Conservation (phyloP, 2,329 filamentous ascomycete genomes). For the Escovopsis sp. region DNA sequence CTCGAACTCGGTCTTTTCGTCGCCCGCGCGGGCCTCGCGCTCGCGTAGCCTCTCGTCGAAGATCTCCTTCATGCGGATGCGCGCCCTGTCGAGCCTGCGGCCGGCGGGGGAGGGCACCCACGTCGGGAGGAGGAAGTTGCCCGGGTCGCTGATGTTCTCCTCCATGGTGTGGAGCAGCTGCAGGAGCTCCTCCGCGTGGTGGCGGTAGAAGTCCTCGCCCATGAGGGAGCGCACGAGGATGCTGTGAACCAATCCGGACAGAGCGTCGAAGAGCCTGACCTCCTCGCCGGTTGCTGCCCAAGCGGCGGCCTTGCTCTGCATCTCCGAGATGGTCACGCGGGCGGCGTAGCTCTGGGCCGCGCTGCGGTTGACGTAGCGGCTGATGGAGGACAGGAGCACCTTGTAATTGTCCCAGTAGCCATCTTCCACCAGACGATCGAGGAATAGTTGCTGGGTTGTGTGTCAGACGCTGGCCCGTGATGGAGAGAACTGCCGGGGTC, state of each 20-base stretch:
- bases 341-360: conserved; percentile 4
- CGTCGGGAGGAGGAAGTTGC: conserved; percentile 5
- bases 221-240: conserved; percentile 6
- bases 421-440: conserved; percentile 8
- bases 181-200: conserved; percentile 6
- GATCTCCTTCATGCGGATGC: conserved; percentile 8
- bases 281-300: conserved; percentile 2
- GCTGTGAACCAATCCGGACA: conserved; percentile 7
- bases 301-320: conserved; percentile 6
- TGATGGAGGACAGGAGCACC: conserved; percentile 4
- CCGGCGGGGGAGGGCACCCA: conserved; percentile 9
- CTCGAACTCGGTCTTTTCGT: neutral
- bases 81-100: conserved; percentile 3
- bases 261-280: conserved; percentile 5
- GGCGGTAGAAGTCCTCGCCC: conserved; percentile 9
- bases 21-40: conserved; percentile 1
- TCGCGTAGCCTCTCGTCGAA: conserved; percentile 7
- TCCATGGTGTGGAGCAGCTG: conserved; percentile 7
- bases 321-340: conserved; percentile 7
- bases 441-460: conserved; percentile 5
- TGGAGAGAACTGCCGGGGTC: neutral
- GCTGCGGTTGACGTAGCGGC: conserved; percentile 5
- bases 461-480: neutral
- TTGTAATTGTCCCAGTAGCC: conserved; percentile 7
- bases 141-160: conserved; percentile 5